Base-by-base conservation (phyloP, 805 yeast species). In the Hanseniaspora opuntiae region DNA sequence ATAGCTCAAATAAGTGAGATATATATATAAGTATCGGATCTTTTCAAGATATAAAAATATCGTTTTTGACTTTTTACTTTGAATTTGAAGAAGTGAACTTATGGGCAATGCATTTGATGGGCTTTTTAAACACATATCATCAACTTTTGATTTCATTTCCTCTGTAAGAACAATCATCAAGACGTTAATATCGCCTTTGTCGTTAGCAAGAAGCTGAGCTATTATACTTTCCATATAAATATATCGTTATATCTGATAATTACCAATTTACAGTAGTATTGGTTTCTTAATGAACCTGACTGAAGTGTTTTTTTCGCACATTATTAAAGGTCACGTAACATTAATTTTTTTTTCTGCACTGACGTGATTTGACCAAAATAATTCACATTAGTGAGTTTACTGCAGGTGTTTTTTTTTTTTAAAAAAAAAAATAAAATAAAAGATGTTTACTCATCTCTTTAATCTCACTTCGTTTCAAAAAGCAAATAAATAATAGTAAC, bases 11-110 rank as follows among this genome's bases (percentile, higher is more conserved):
- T 63, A 61, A 58, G 64, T 65, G 54, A 66, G 47, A 53, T 63
- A 66, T 66, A 66, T 66, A 45, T 61, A 65, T 22, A 66, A 52
- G 47, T 65, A 65, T 55, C 65, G 67, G 19, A 63, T 49, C 25
- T 61, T 61, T 46, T 60, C 63, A 35, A 66, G 50, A 55, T 65
- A 66, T 3, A 66, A 49, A 10, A 66, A 55, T 22, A 25, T 30
- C 9, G 48, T 24, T 16, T 17, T 37, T 85, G 39, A 19, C 0
- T 37, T n/a, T 25, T 37, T 17, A 6, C 7, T 19, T 17, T 7
- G 66, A 70, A 53, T 73, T 78, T 55, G 44, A 8, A 51, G 37
- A 14, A 36, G 47, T 11, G 45, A 16, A 25, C 39, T 41, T 6
- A 51, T 17, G 22, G 25, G 38, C 28, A 51, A 42, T 9, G 28